These are phyloP conservation scores for Schizothecium vesticola DNA, from an alignment of 495 filamentous ascomycete genomes.

Conservation along the genomic window DNA sequence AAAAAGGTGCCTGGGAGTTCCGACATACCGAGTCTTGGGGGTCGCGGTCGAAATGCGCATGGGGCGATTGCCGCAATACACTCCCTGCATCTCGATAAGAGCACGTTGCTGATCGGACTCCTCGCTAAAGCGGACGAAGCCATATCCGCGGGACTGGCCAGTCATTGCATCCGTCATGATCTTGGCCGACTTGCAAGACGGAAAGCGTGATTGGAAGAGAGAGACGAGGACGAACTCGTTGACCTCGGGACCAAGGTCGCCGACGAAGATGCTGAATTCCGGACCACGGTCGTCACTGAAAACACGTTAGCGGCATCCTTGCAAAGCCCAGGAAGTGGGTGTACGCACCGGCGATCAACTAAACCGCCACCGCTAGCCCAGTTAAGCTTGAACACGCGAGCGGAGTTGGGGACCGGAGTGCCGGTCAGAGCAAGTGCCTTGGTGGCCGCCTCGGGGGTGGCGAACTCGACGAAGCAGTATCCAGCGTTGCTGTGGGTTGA, in stretches of 20 bases:
- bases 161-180: conserved; percentile 99
- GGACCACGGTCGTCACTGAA: conserved; percentile 88
- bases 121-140: conserved; percentile 94
- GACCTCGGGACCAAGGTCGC: conserved; percentile 95
- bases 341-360: conserved; percentile 77
- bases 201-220: conserved; percentile 92
- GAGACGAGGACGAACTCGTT: conserved; percentile 98
- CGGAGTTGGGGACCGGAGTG: conserved; percentile 85
- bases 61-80: conserved; percentile 97
- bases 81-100: conserved; percentile 95
- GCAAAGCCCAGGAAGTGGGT: neutral
- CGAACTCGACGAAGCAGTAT: conserved; percentile 98
- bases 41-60: conserved; percentile 99
- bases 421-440: conserved; percentile 90
- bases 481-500: conserved; percentile 71
- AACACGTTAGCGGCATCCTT: conserved; percentile 18
- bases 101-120: conserved; percentile 93
- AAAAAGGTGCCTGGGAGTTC: neutral
- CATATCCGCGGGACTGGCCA: conserved; percentile 95
- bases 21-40: conserved; percentile 66
- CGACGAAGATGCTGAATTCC: conserved; percentile 95
- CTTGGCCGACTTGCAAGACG: conserved; percentile 97
- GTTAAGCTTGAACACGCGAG: conserved; percentile 96
- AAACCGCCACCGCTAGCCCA: conserved; percentile 97
- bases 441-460: conserved; percentile 73